These are phyloP conservation scores for Neopestalotiopsis clavispora DNA, from an alignment of 2,329 filamentous ascomycete species.

Conservation along the genomic window DNA sequence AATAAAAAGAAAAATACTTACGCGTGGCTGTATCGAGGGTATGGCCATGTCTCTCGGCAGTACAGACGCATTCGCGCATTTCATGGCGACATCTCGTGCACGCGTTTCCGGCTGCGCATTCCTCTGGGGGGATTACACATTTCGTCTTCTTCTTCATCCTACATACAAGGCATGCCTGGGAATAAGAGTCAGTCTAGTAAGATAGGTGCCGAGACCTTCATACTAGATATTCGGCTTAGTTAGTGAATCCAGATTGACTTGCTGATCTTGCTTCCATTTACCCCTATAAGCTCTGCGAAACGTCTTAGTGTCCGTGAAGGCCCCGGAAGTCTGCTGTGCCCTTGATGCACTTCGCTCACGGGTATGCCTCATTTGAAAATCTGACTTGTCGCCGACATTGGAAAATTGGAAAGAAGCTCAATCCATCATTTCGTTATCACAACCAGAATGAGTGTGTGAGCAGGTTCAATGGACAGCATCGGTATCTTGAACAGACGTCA, in stretches of 20 bases:
- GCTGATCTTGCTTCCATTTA: background rate
- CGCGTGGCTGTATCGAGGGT: background rate
- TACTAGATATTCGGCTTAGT: background rate
- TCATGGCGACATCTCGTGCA: slow-evolving; percentile 7
- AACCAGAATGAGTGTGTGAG: too few species aligned
- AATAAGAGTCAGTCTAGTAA: background rate
- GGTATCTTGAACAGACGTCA: too few species aligned
- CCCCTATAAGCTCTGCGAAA: background rate
- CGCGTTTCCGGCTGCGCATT: background rate
- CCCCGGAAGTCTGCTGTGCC: background rate
- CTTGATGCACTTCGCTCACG: background rate
- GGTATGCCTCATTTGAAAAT: background rate
- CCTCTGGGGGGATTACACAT: background rate
- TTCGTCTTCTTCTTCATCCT: slow-evolving; percentile 3
- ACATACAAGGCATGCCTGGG: background rate
- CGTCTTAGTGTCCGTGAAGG: background rate
- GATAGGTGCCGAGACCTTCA: background rate
- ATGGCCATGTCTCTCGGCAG: background rate
- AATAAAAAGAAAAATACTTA: background rate
- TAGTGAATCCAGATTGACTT: background rate
- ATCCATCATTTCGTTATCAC: too few species aligned
- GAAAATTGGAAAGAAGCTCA: background rate
- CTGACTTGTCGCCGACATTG: background rate
- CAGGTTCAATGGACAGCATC: too few species aligned
- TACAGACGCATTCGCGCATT: slow-evolving; percentile 6